Evolutionary conservation across 768 basidiomycete species (phyloP), one percentile per base, ranked within the genome.

Genomic region (Lanmaoa rubissima): DNA sequence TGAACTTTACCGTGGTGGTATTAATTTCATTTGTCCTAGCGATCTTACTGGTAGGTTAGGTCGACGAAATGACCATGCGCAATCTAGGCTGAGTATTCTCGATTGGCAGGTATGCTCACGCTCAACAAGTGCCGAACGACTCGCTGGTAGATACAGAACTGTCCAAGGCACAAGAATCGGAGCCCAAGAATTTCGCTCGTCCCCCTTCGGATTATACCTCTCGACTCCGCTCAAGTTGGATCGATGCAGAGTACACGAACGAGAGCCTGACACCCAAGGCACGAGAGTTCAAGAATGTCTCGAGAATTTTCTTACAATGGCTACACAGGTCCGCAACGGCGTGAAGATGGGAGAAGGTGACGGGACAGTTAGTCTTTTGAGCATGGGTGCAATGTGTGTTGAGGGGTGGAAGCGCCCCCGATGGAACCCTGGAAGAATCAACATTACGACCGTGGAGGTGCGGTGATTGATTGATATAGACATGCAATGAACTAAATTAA

Each of bases 301-400:
- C 1, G 17, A 49, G 6, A 14, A 31, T 41, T 32, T 53, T 17
- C 34, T 51, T 19, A 43, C 13, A 28, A 19, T 35, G 17, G 14
- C 6, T 17, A 8, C 48, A 4, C 49, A 87, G 86, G 75, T 92
- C 47, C 76, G 80, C 51, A 92, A 90, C 59, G 95, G 95, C 12
- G 92, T 98, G 51, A 91, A 89, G 62, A 85, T 95, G 72, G 92
- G 93, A 40, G 94, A 97, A 75, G 96, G 94, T 9, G 97, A 98
- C 69, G 96, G 97, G 13, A 98, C 97, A 2, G 94, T 94, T 24
- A 85, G 85, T 63, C 73, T 94, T 41, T 66, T 95, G 35, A 92
- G 90, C 61, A 78, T 94, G 51, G 96, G 94, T 16, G 85, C 90
- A n/a, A 97, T 98, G 94, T 98, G 96, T 65, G 87, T 90, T 12